Conservation (phyloP, 352 stramenopile species). For the Lagenidium giganteum region DNA sequence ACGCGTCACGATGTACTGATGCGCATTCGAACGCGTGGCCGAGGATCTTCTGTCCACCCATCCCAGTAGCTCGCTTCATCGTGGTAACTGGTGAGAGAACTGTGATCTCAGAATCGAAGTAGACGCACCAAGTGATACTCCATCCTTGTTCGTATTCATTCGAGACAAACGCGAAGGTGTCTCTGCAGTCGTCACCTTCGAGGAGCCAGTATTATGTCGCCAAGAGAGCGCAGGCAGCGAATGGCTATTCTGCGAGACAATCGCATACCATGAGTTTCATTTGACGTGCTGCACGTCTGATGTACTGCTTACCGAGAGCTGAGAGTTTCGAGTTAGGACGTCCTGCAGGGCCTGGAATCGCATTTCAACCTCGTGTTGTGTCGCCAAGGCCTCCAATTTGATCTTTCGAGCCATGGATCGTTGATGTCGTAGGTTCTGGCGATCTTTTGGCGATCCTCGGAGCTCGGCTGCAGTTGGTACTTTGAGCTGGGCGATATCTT, state of each 20-base stretch:
- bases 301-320: slow-evolving; percentile 8
- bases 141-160: too few relatives aligned
- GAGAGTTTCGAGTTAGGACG: slow-evolving; percentile 12
- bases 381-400: slow-evolving; percentile 47
- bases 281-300: too few relatives aligned
- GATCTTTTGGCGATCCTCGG: slow-evolving; percentile 1
- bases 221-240: too few relatives aligned
- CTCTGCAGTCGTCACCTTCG: too few relatives aligned
- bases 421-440: slow-evolving; percentile 11
- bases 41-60: background rate
- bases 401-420: slow-evolving; percentile 26
- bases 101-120: too few relatives aligned
- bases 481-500: slow-evolving; percentile 43
- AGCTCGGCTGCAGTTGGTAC: slow-evolving; percentile 14
- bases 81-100: too few relatives aligned
- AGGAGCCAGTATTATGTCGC: too few relatives aligned
- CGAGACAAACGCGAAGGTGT: too few relatives aligned
- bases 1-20: background rate
- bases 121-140: too few relatives aligned
- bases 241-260: too few relatives aligned
- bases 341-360: slow-evolving; percentile 50
- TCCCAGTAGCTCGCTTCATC: too few relatives aligned
- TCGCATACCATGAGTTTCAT: too few relatives aligned
- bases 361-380: slow-evolving; percentile 43
- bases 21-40: background rate